Base-by-base conservation (phyloP, 2,329 filamentous ascomycete genomes). In the Botrytis deweyae region DNA sequence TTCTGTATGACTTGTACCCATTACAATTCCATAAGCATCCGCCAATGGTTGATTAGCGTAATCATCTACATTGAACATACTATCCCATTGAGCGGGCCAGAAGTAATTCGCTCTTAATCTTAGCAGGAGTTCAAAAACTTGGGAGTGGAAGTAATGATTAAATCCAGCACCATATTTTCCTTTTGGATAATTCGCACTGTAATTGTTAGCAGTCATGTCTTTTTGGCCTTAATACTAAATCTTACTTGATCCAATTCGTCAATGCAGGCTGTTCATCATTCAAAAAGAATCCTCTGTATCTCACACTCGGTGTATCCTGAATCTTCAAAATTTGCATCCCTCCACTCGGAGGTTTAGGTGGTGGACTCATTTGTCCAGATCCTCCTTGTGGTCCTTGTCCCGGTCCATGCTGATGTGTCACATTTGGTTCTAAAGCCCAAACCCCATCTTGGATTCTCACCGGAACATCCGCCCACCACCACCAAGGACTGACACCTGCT, bases 51-150 rank as follows among this genome's bases (percentile, higher is more conserved):
- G 90, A 77, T 90, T 93, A 44, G 86, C 84, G 4, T 88, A 84
- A 79, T 94, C 92, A 75, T 94, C 92, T 1, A 92, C 87, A 79
- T 90, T 89, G 78, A 93, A 92, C 86, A 93, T 92, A 76, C 86
- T 88, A 9, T 86, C 88, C 92, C 91, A 94, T 80, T 89, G 85
- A 1, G 91, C 87, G 0, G 92, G 92, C 92, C 92, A 94, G 68
- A 94, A 84, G 78, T 93, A 93, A 81, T 94, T 94, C 25, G 91
- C 91, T 55, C 89, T 87, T 42, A 92, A 85, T 10, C 92, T 87
- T 9, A 94, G 87, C 1, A 93, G 83, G 1, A 94, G 84, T 82
- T 94, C 92, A 75, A 92, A 93, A 33, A 94, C 88, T 33, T 88
- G 87, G 6, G 86, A 83, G 81, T 94, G 93, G 80, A 93, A 92